phyloP scores from a whole-genome alignment of 176 grass and related monocot species.

The Carex parvula region DNA sequence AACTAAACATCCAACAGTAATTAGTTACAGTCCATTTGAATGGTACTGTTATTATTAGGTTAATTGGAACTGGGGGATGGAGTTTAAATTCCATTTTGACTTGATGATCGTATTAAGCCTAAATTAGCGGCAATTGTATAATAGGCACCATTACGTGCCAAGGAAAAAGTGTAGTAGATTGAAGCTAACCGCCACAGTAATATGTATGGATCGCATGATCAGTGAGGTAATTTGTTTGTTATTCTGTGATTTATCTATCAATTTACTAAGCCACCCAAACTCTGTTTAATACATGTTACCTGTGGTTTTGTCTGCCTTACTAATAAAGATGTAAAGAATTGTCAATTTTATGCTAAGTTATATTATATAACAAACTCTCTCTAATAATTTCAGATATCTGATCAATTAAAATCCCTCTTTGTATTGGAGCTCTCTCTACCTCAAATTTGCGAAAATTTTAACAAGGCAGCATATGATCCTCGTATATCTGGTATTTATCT shows the following conservation, averaged over 20 bases:
- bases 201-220: no score
- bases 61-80: no score
- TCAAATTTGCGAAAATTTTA: constrained; percentile 85
- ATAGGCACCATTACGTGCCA: no score
- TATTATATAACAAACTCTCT: not conserved
- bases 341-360: not conserved
- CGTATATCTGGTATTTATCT: constrained; percentile 84
- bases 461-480: constrained; percentile 90
- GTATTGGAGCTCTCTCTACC: constrained; percentile 67
- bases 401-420: constrained; percentile 70
- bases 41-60: no score
- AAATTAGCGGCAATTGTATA: no score
- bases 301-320: not conserved
- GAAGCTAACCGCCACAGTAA: no score
- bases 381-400: constrained; percentile 55
- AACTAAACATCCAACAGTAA: no score
- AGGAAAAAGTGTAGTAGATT: no score
- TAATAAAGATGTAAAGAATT: not conserved
- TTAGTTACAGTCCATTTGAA: no score
- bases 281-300: not conserved
- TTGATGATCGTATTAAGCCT: no score
- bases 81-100: no score
- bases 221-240: not conserved
- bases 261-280: not conserved
- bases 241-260: not conserved